Percentiles rank a stretch among this genome's conserved stretches.
These are phyloP conservation scores for Eucalyptus regnans DNA, from an alignment of 345 rosid genomes.

Conservation along the genomic window DNA sequence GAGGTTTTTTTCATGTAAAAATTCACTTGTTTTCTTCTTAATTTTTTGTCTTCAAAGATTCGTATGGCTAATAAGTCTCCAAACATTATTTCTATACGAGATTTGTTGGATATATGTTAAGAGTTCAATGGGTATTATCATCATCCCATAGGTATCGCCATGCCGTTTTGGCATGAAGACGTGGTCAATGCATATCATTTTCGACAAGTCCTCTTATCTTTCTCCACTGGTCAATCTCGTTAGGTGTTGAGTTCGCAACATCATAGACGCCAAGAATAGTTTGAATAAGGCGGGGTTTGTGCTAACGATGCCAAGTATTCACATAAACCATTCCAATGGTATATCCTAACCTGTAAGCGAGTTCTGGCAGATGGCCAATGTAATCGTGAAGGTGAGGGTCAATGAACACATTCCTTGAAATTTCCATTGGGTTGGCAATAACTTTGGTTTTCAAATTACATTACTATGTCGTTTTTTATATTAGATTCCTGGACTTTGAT, in stretches of 20 bases:
- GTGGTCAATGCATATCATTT: not conserved
- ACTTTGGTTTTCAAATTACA: not conserved
- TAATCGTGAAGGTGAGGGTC: not conserved
- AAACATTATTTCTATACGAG: not conserved
- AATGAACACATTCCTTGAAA: not conserved
- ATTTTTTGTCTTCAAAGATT: not conserved
- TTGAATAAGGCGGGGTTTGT: not conserved
- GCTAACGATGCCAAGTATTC: not conserved
- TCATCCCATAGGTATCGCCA: not conserved
- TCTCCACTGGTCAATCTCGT: not conserved
- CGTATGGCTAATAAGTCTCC: not conserved
- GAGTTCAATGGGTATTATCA: not conserved
- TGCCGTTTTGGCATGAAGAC: not conserved
- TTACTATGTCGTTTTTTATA: not conserved
- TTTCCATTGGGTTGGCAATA: not conserved
- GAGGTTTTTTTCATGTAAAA: not conserved
- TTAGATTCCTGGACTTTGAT: not conserved
- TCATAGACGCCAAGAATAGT: not conserved
- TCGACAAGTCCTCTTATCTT: not conserved
- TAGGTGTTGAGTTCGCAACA: not conserved
- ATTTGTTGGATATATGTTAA: not conserved
- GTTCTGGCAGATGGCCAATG: not conserved
- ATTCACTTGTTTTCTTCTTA: not conserved
- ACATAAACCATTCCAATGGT: not conserved
- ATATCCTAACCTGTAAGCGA: not conserved